These are phyloP conservation scores for Hortaea sp. DNA, from an alignment of 2,329 filamentous ascomycete genomes.

Conservation along the genomic window DNA sequence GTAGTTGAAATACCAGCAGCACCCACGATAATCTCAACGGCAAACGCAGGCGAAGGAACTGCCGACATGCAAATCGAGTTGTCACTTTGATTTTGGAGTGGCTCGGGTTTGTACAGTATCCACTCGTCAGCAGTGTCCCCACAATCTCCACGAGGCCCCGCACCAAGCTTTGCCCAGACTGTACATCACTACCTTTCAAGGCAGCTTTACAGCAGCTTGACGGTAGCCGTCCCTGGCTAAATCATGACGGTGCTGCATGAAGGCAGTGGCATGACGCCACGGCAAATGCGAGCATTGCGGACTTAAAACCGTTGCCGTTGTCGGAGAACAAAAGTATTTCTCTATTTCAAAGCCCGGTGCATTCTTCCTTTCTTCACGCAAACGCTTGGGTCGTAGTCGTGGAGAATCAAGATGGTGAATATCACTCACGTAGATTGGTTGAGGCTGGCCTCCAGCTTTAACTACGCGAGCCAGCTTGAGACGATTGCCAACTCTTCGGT, in stretches of 20 bases:
- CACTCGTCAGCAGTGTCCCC: too few species aligned
- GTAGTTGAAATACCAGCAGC: background rate
- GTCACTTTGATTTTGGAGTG: background rate
- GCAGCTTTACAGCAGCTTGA: background rate
- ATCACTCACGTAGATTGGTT: conserved; percentile 24
- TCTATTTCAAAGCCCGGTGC: too few species aligned
- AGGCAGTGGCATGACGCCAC: background rate
- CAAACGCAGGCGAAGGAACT: background rate
- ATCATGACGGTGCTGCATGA: background rate
- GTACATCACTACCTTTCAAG: background rate
- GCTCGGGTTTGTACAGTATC: too few species aligned
- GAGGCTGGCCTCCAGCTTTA: conserved; percentile 21
- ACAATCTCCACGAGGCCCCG: background rate
- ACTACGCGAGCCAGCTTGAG: conserved; percentile 20
- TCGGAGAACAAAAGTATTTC: background rate
- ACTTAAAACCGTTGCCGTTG: background rate
- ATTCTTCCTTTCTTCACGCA: too few species aligned
- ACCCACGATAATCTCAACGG: background rate
- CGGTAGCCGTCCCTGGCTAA: background rate
- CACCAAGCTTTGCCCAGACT: background rate
- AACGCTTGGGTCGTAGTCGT: too few species aligned
- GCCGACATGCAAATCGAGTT: background rate
- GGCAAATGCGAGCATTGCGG: background rate
- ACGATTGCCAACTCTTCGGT: conserved; percentile 20
- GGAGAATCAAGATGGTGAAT: conserved; percentile 18